phyloP scores from a whole-genome alignment of 129 eudicot genomes.

The Artemisia tridentata region DNA sequence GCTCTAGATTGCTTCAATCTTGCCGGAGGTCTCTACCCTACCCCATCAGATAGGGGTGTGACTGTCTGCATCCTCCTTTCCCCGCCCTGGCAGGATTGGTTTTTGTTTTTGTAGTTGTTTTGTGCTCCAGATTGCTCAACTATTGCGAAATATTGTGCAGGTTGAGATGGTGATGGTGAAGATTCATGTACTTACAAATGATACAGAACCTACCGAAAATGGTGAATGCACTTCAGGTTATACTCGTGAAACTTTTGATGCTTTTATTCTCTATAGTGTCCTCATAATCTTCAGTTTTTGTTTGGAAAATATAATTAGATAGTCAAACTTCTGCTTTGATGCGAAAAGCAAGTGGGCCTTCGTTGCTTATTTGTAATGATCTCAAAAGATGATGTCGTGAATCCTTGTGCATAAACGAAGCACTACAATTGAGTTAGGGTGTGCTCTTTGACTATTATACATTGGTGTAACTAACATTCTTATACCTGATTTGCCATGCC shows the following conservation, averaged over 20 bases:
- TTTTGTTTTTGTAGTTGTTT: too few species aligned
- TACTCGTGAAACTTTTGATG: not conserved
- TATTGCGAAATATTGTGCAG: constrained; percentile 36
- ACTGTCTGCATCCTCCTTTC: too few species aligned
- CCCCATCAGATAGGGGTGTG: too few species aligned
- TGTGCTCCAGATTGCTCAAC: not conserved
- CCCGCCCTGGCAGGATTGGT: too few species aligned
- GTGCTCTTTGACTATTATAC: constrained; percentile 1
- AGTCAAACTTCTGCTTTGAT: too few species aligned
- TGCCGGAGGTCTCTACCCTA: too few species aligned
- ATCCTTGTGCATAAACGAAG: too few species aligned
- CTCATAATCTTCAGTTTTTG: too few species aligned
- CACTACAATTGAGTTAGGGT: not conserved
- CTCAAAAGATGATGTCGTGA: not conserved
- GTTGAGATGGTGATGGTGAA: constrained; percentile 36
- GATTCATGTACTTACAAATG: constrained; percentile 15
- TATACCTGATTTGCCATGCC: constrained; percentile 7
- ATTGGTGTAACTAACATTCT: constrained; percentile 12
- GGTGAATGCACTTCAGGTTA: constrained; percentile 10
- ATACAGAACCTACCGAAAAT: constrained; percentile 1
- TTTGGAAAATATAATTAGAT: too few species aligned
- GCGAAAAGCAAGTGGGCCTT: not conserved
- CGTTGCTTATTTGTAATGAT: not conserved
- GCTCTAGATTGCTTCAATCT: not conserved
- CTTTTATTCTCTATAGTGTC: not conserved